Evolutionary conservation across 2,329 filamentous ascomycete genomes (phyloP).

Genomic region (Colletotrichum tofieldiae): DNA sequence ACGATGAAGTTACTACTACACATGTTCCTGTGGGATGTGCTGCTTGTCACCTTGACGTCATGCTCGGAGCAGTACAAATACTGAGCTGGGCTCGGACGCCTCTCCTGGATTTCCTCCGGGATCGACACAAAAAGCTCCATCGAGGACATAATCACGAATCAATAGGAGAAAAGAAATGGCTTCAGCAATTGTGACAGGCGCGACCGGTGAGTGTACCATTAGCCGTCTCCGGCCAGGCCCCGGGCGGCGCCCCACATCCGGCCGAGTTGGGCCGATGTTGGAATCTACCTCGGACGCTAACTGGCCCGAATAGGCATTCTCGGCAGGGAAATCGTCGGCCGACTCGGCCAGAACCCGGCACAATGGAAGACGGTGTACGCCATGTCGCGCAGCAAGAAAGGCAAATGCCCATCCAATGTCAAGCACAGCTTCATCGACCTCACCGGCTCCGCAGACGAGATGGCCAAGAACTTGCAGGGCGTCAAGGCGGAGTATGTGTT

Average conservation of each 20-base stretch:
- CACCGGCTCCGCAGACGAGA: slow-evolving; percentile 44
- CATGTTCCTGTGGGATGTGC: background rate
- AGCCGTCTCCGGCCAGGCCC: background rate
- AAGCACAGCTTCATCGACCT: slow-evolving; percentile 47
- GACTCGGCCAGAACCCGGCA: slow-evolving; percentile 36
- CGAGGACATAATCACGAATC: too few relatives aligned
- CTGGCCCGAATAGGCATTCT: slow-evolving; percentile 43
- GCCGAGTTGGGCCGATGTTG: background rate
- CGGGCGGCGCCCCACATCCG: background rate
- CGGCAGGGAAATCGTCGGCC: slow-evolving; percentile 47
- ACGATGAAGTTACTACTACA: slow-evolving; percentile 5
- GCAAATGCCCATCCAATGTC: slow-evolving; percentile 44
- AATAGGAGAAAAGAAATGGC: slow-evolving; percentile 15
- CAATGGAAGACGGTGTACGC: slow-evolving; percentile 47
- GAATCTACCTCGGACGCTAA: background rate
- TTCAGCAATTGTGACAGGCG: slow-evolving; percentile 42
- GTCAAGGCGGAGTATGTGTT: slow-evolving; percentile 48
- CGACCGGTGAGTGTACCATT: slow-evolving; percentile 22
- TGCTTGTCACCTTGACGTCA: slow-evolving; percentile 10
- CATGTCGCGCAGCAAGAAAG: slow-evolving; percentile 48
- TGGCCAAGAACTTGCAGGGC: slow-evolving; percentile 46
- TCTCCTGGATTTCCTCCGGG: background rate
- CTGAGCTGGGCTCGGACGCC: background rate
- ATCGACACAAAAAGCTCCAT: background rate
- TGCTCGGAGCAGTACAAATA: background rate